These are phyloP conservation scores for Ogataea paradorogensis DNA, from an alignment of 805 yeast genomes.

Conservation along the genomic window DNA sequence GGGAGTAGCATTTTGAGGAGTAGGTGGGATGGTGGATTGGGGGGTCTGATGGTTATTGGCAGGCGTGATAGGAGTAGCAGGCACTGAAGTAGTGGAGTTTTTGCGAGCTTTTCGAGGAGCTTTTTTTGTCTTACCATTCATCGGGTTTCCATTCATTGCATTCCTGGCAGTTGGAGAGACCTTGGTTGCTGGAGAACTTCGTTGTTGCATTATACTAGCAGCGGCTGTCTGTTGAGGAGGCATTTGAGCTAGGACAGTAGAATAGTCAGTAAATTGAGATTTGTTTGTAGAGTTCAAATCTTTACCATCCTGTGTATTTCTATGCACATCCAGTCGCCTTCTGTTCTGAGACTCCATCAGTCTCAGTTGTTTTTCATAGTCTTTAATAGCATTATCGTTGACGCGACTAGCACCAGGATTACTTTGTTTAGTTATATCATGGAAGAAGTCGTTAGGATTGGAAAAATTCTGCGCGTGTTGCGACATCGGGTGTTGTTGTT, in stretches of 20 bases:
- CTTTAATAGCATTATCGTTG: slow-evolving; percentile 61
- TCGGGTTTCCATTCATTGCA: slow-evolving; percentile 14
- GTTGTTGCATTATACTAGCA: slow-evolving; percentile 13
- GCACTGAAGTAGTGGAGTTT: slow-evolving; percentile 28
- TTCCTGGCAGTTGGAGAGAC: slow-evolving; percentile 17
- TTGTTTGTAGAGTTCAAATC: slow-evolving; percentile 17
- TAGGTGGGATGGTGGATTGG: slow-evolving; percentile 22
- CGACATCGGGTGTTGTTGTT: slow-evolving; percentile 18
- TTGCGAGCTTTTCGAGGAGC: slow-evolving; percentile 26
- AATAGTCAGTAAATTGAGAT: slow-evolving; percentile 24
- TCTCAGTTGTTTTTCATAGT: slow-evolving; percentile 78
- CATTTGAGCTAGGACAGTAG: slow-evolving; percentile 21
- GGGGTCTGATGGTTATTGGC: slow-evolving; percentile 30
- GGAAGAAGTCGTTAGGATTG: slow-evolving; percentile 24
- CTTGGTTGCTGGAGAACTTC: slow-evolving; percentile 19
- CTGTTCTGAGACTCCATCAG: slow-evolving; percentile 74
- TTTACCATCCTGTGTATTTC: slow-evolving; percentile 34
- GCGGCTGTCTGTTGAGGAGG: slow-evolving; percentile 21
- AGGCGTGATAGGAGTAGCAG: slow-evolving; percentile 35
- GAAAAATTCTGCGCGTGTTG: slow-evolving; percentile 19
- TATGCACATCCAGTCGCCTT: slow-evolving; percentile 55
- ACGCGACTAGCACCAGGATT: slow-evolving; percentile 17
- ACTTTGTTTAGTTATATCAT: slow-evolving; percentile 18
- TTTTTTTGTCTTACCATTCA: slow-evolving; percentile 20
- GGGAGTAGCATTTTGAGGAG: slow-evolving; percentile 23